These are phyloP conservation scores for Solanum clarkiae DNA, from an alignment of 257 asterid species.

Conservation along the genomic window DNA sequence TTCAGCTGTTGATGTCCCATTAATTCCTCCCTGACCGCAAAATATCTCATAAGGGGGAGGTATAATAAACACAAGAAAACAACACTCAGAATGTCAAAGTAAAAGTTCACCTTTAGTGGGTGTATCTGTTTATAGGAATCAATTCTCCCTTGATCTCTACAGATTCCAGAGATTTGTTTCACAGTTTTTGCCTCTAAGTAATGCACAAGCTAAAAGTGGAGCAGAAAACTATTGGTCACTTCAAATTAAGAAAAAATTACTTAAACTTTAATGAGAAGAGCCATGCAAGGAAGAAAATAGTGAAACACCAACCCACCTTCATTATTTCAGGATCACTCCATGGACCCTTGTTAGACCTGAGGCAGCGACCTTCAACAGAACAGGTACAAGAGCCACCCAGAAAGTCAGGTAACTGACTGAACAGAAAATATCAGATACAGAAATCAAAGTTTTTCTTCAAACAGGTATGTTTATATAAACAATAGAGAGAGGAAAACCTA, in stretches of 20 bases:
- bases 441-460: background rate
- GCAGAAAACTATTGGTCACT: background rate
- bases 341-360: constrained; percentile 81
- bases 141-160: constrained; percentile 31
- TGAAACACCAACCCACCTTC: constrained; percentile 37
- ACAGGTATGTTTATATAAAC: background rate
- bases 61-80: background rate
- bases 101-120: constrained; percentile 35
- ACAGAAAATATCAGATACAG: background rate
- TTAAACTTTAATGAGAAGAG: background rate
- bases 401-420: constrained; percentile 86
- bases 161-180: constrained; percentile 29
- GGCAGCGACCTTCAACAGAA: constrained; percentile 71
- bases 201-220: constrained; percentile 41
- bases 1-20: constrained; percentile 31
- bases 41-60: background rate
- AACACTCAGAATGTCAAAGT: background rate
- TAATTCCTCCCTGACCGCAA: constrained; percentile 41
- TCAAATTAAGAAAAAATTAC: background rate
- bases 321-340: constrained; percentile 88
- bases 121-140: constrained; percentile 20
- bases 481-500: constrained; percentile 27
- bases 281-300: background rate
- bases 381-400: constrained; percentile 89
- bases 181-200: constrained; percentile 30